Conservation (phyloP, 2,329 filamentous ascomycete genomes). For the Lachnellula hyalina region DNA sequence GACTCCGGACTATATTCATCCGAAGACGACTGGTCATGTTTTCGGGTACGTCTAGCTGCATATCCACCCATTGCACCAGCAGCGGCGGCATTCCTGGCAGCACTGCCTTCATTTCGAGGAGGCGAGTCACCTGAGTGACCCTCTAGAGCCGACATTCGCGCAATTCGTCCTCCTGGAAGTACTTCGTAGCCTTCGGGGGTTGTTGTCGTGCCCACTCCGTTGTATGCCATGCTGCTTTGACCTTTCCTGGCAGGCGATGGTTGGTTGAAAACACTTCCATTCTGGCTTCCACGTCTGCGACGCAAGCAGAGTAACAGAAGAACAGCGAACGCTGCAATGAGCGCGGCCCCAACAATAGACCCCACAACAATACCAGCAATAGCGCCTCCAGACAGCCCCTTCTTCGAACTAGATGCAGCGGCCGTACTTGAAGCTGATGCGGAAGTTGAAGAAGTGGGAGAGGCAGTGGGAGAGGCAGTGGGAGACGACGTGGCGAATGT, state of each 20-base stretch:
- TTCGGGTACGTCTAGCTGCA: slow-evolving; percentile 36
- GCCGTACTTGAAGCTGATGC: slow-evolving; percentile 14
- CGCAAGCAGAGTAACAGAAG: slow-evolving; percentile 45
- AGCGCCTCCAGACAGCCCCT: slow-evolving; percentile 69
- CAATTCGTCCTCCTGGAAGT: slow-evolving; percentile 81
- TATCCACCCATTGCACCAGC: slow-evolving; percentile 46
- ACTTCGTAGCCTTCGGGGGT: slow-evolving; percentile 58
- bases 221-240: slow-evolving; percentile 38
- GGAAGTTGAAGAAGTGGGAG: slow-evolving; percentile 32
- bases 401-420: slow-evolving; percentile 11
- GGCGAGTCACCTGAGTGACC: slow-evolving; percentile 61
- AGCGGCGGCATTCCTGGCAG: slow-evolving; percentile 19
- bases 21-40: slow-evolving; percentile 58
- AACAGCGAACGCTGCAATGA: slow-evolving; percentile 66
- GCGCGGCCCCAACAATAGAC: slow-evolving; percentile 61
- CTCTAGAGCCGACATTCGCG: slow-evolving; percentile 92
- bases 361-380: slow-evolving; percentile 92
- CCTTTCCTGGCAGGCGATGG: slow-evolving; percentile 66
- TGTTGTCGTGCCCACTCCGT: slow-evolving; percentile 31
- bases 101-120: slow-evolving; percentile 12
- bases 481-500: slow-evolving; percentile 49
- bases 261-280: slow-evolving; percentile 80
- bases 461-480: slow-evolving; percentile 43
- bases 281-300: slow-evolving; percentile 52
- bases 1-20: slow-evolving; percentile 72